phyloP scores from a whole-genome alignment of 2,329 filamentous ascomycete genomes.

The Graphilbum fragrans region DNA sequence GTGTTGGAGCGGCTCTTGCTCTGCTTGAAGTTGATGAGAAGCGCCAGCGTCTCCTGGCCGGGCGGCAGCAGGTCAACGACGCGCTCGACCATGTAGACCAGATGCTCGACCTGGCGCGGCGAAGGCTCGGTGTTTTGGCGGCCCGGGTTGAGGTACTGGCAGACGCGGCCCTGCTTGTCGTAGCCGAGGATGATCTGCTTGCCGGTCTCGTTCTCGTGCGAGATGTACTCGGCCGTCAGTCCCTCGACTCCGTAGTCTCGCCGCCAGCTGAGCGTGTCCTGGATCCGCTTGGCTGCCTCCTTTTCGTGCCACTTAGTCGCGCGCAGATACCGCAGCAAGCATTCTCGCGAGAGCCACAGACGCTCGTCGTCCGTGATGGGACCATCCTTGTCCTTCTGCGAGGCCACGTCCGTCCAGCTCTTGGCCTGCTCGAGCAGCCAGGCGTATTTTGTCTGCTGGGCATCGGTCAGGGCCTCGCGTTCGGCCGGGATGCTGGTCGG shows the following conservation, averaged over 20 bases:
- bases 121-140: constrained; percentile 85
- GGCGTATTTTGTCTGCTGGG: constrained; percentile 75
- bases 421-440: constrained; percentile 59
- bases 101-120: constrained; percentile 79
- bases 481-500: constrained; percentile 44
- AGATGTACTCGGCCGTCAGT: constrained; percentile 77
- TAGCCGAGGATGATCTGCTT: constrained; percentile 87
- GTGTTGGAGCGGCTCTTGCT: constrained; percentile 63
- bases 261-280: constrained; percentile 74
- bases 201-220: constrained; percentile 87
- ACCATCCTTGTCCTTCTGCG: constrained; percentile 40
- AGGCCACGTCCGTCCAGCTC: constrained; percentile 58
- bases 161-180: constrained; percentile 75
- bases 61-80: constrained; percentile 78
- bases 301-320: constrained; percentile 81
- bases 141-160: constrained; percentile 79
- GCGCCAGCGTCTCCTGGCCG: constrained; percentile 72
- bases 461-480: constrained; percentile 51
- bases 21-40: constrained; percentile 86
- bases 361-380: constrained; percentile 69
- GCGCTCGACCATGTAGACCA: constrained; percentile 92
- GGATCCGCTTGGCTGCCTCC: constrained; percentile 67
- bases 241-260: constrained; percentile 77
- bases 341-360: constrained; percentile 86
- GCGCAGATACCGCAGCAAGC: constrained; percentile 81